Percentiles rank a stretch among this genome's conserved stretches.
These are phyloP conservation scores for Paradendryphiella salina DNA, from an alignment of 2,329 filamentous ascomycete genomes.

Conservation along the genomic window DNA sequence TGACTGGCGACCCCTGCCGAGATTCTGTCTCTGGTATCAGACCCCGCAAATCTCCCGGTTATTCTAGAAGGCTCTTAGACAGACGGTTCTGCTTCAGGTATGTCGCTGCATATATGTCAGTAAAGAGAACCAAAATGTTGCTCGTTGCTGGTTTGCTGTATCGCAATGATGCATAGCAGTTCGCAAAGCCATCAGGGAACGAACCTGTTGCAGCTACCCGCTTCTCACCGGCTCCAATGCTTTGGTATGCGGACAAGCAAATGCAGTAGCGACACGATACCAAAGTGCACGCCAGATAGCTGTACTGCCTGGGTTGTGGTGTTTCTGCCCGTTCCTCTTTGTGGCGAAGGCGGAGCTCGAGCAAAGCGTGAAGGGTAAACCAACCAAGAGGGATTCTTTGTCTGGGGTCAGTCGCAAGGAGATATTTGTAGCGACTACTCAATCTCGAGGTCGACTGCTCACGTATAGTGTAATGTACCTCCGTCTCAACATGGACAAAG, in stretches of 20 bases:
- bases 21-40: conserved; percentile 3
- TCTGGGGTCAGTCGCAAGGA: conserved; percentile 39
- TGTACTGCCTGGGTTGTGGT: conserved; percentile 42
- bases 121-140: conserved; percentile 18
- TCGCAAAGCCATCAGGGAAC: conserved; percentile 35
- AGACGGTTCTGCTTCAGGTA: conserved; percentile 17
- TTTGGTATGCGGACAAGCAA: conserved; percentile 36
- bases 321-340: conserved; percentile 40
- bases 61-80: conserved; percentile 25
- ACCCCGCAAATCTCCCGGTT: background rate
- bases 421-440: conserved; percentile 47
- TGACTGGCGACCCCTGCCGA: conserved; percentile 9
- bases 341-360: conserved; percentile 33
- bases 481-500: conserved; percentile 49
- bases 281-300: conserved; percentile 26
- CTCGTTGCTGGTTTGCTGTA: conserved; percentile 39
- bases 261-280: conserved; percentile 25
- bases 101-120: conserved; percentile 36
- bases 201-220: conserved; percentile 44
- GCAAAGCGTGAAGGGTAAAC: conserved; percentile 40
- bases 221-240: conserved; percentile 32
- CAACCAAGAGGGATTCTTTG: conserved; percentile 44
- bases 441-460: conserved; percentile 41
- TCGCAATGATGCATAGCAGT: conserved; percentile 39
- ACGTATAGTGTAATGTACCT: conserved; percentile 40